Conservation (phyloP, 2,329 filamentous ascomycete genomes). For the Aspergillus bombycis region DNA sequence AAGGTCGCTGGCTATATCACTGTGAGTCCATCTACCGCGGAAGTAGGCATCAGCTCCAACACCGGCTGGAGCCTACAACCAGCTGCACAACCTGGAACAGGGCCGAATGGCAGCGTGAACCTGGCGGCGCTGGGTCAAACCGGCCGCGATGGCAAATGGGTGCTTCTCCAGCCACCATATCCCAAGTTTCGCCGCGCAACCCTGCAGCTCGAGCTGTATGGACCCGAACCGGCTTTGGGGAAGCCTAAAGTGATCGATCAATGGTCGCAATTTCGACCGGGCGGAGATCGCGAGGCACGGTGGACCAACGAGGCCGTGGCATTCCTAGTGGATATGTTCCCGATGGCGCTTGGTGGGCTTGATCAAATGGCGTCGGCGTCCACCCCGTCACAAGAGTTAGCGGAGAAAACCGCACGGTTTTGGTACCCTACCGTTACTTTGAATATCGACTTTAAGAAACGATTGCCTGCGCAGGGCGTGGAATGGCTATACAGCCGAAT, state of each 20-base stretch:
- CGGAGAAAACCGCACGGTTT: constrained; percentile 46
- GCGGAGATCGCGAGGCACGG: constrained; percentile 46
- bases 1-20: constrained; percentile 69
- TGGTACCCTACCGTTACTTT: constrained; percentile 79
- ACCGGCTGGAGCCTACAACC: constrained; percentile 60
- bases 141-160: constrained; percentile 33
- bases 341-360: constrained; percentile 63
- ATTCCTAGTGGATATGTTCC: constrained; percentile 70
- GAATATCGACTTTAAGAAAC: constrained; percentile 77
- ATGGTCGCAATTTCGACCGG: constrained; percentile 67
- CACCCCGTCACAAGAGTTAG: constrained; percentile 28
- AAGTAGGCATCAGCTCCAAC: constrained; percentile 59
- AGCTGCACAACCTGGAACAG: constrained; percentile 41
- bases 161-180: constrained; percentile 29
- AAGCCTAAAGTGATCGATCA: constrained; percentile 56
- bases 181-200: constrained; percentile 52
- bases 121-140: constrained; percentile 22
- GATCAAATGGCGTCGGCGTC: constrained; percentile 35
- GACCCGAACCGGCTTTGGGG: constrained; percentile 28
- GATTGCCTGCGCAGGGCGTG: constrained; percentile 66
- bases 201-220: constrained; percentile 54
- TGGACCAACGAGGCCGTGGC: constrained; percentile 69
- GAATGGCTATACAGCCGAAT: constrained; percentile 73
- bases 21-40: constrained; percentile 62
- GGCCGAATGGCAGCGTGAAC: constrained; percentile 35